Evolutionary conservation across 1,284 basidiomycete genomes (phyloP).

Genomic region (Ustilago xerochloae): DNA sequence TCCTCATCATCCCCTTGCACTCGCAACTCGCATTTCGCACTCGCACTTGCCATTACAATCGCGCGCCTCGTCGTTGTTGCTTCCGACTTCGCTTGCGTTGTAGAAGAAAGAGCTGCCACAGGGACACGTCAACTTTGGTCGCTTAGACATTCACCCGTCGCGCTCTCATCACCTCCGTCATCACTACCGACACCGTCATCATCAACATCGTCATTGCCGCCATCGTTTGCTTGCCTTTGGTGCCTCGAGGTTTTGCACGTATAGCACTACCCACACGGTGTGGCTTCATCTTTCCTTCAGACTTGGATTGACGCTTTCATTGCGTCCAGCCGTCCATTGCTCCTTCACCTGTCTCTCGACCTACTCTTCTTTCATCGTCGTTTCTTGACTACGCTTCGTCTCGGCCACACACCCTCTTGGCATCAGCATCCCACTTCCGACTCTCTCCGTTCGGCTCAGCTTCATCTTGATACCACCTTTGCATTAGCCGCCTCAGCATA

Average conservation of each 20-base stretch:
- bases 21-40: background rate
- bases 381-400: too few relatives aligned
- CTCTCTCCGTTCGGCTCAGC: background rate
- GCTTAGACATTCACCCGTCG: background rate
- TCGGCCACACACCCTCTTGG: background rate
- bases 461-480: constrained; percentile 2
- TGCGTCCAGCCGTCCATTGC: constrained; percentile 2
- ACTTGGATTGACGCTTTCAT: background rate
- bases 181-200: background rate
- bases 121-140: background rate
- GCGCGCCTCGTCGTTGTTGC: background rate
- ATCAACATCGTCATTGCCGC: background rate
- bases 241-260: too few relatives aligned
- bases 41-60: too few relatives aligned
- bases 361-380: background rate
- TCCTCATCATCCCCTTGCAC: constrained; percentile 3
- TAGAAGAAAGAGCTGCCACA: background rate
- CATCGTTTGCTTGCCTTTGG: background rate
- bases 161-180: background rate
- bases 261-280: too few relatives aligned
- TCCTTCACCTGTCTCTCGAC: background rate
- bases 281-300: background rate
- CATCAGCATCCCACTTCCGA: constrained; percentile 4
- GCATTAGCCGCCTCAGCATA: background rate
- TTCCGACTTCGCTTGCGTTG: background rate